These are phyloP conservation scores for Platanthera guangdongensis DNA, from an alignment of 106 monocot species.

Conservation along the genomic window DNA sequence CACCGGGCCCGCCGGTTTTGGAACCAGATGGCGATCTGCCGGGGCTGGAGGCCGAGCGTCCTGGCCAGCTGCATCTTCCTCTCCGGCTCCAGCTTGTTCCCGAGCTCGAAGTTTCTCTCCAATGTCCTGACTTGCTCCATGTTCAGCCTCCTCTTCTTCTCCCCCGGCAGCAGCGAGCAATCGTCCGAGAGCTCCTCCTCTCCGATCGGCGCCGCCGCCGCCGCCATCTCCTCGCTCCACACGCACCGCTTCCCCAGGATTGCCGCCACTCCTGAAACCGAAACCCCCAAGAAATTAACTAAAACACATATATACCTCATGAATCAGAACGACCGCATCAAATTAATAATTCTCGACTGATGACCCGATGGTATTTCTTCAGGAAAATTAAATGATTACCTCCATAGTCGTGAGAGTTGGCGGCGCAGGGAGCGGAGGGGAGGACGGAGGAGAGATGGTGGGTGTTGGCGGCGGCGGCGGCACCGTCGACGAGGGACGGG, in stretches of 20 bases:
- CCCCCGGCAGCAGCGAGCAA: constrained; percentile 29
- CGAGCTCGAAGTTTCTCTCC: constrained; percentile 48
- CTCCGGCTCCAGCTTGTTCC: constrained; percentile 54
- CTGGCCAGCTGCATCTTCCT: constrained; percentile 47
- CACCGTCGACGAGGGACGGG: constrained; percentile 7
- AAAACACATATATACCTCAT: too few relatives aligned
- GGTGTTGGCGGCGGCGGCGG: constrained; percentile 3
- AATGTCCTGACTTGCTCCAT: constrained; percentile 48
- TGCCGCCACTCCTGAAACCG: constrained; percentile 16
- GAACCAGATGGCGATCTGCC: constrained; percentile 67
- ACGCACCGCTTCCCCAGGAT: constrained; percentile 34
- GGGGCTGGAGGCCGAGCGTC: constrained; percentile 41
- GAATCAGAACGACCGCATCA: background rate
- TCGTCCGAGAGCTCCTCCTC: constrained; percentile 76
- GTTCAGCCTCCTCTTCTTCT: constrained; percentile 58
- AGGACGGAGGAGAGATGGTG: constrained; percentile 16
- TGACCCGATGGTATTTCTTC: too few relatives aligned
- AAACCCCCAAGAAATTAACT: background rate
- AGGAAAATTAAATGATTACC: constrained; percentile 9
- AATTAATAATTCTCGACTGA: background rate
- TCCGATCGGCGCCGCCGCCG: background rate
- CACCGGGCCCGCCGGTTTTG: constrained; percentile 55
- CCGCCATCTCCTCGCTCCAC: constrained; percentile 29
- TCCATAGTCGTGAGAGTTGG: constrained; percentile 29
- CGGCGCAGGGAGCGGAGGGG: constrained; percentile 10